These are phyloP conservation scores for Boletus holoroseus DNA, from an alignment of 1,284 basidiomycete genomes.

Conservation along the genomic window DNA sequence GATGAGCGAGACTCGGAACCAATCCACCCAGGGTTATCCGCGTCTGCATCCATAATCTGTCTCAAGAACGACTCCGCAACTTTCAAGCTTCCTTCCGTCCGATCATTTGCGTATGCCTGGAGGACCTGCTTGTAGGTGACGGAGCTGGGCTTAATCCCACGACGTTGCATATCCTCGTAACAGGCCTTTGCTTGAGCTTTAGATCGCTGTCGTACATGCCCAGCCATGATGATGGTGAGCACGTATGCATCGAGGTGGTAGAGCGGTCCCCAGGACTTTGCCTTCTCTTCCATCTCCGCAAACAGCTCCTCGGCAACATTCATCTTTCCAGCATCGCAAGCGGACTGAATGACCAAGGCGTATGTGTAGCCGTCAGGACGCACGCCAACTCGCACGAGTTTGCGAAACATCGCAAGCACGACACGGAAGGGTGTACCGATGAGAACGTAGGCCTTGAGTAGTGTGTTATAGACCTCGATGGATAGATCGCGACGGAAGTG, in stretches of 20 bases:
- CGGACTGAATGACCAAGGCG: conserved; percentile 76
- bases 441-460: conserved; percentile 83
- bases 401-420: conserved; percentile 62
- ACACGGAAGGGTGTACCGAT: conserved; percentile 72
- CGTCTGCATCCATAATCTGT: conserved; percentile 39
- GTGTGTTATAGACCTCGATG: conserved; percentile 66
- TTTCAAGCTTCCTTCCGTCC: conserved; percentile 44
- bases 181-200: conserved; percentile 57
- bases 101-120: conserved; percentile 51
- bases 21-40: conserved; percentile 38
- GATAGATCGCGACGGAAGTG: conserved; percentile 39
- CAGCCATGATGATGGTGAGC: conserved; percentile 83
- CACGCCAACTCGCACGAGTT: conserved; percentile 46
- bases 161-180: conserved; percentile 69
- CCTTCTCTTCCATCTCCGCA: conserved; percentile 54
- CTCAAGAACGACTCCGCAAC: conserved; percentile 62
- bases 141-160: conserved; percentile 65
- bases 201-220: conserved; percentile 61
- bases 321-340: conserved; percentile 73
- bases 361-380: conserved; percentile 67
- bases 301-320: conserved; percentile 65
- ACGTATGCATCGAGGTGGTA: conserved; percentile 53
- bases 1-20: conserved; percentile 37
- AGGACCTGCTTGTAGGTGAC: conserved; percentile 73
- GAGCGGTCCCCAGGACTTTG: conserved; percentile 35